Evolutionary conservation across 352 stramenopile species (phyloP).

Genomic region (Phytophthora sp.): DNA sequence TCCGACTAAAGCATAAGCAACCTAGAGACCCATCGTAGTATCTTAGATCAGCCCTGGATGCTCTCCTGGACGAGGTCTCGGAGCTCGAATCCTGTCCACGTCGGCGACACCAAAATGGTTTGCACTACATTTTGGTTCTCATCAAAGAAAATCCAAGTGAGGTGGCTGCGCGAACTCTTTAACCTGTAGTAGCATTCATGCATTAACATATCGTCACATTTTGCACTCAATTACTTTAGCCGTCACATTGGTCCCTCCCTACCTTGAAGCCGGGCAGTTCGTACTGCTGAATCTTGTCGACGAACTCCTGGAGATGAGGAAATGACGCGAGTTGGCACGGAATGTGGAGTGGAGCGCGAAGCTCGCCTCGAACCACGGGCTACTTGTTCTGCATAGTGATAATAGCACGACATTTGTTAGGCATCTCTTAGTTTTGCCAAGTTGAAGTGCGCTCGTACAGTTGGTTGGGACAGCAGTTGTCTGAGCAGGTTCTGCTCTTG

Average conservation of each 20-base stretch:
- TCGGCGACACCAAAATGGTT: conserved; percentile 37
- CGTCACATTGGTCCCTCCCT: too few species aligned
- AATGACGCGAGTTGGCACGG: conserved; percentile 47
- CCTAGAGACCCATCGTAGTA: too few species aligned
- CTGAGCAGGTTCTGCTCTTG: conserved; percentile 28
- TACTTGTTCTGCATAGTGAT: conserved; percentile 37
- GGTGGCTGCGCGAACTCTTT: conserved; percentile 52
- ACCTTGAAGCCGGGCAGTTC: conserved; percentile 26
- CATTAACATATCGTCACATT: not conserved
- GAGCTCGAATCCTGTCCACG: conserved; percentile 52
- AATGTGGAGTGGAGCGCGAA: conserved; percentile 52
- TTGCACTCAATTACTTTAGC: not conserved
- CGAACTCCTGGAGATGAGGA: conserved; percentile 39
- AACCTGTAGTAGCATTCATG: conserved; percentile 24
- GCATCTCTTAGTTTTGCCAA: not conserved
- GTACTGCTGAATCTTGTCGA: conserved; percentile 20
- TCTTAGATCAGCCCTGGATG: not conserved
- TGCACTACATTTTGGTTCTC: conserved; percentile 34
- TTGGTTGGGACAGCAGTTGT: conserved; percentile 27
- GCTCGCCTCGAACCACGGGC: conserved; percentile 28
- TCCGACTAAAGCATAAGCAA: not conserved
- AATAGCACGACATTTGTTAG: not conserved
- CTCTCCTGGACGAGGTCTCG: conserved; percentile 37
- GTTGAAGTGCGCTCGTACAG: conserved; percentile 30
- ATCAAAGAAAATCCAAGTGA: conserved; percentile 54